A percentile compares a stretch with the other conserved stretches of the same genome.
phyloP scores from a whole-genome alignment of 169 alveolate genomes.

The Babesia ovata region DNA sequence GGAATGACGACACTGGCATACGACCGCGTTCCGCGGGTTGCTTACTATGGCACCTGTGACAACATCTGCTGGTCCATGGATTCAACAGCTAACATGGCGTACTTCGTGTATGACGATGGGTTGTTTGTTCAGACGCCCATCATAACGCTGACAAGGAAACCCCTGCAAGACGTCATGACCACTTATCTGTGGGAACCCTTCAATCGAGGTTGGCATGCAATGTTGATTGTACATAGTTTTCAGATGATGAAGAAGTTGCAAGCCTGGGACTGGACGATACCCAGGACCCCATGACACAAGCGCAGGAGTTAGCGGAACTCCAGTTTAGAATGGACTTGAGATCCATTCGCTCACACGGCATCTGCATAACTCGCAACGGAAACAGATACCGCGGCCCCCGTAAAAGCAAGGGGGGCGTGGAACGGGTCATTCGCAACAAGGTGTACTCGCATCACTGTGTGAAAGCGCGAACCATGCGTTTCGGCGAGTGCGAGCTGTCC shows the following conservation, averaged over 20 bases:
- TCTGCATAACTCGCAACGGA: conserved; percentile 16
- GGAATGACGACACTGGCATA: conserved; percentile 8
- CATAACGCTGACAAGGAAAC: conserved; percentile 12
- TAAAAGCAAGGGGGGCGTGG: not conserved
- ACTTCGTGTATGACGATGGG: conserved; percentile 54
- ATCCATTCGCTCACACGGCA: conserved; percentile 11
- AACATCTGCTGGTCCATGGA: conserved; percentile 60
- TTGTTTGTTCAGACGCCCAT: conserved; percentile 23
- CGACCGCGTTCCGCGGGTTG: conserved; percentile 19
- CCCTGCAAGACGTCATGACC: conserved; percentile 10
- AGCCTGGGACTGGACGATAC: not conserved
- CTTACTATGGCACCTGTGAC: conserved; percentile 12
- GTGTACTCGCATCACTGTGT: conserved; percentile 35
- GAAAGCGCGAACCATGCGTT: not conserved
- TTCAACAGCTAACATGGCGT: conserved; percentile 6
- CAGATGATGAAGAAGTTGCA: conserved; percentile 8
- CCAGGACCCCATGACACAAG: not conserved
- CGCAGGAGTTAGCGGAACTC: conserved; percentile 6
- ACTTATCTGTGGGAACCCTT: conserved; percentile 44
- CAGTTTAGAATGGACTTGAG: conserved; percentile 34
- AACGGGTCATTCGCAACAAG: conserved; percentile 29
- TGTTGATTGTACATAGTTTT: not conserved
- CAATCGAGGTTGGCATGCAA: not conserved
- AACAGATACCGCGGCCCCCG: not conserved
- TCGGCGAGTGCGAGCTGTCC: not conserved